Evolutionary conservation across 148 eudicot genomes (phyloP), one percentile per base, ranked within the genome.

Genomic region (Rhododendron vialii): DNA sequence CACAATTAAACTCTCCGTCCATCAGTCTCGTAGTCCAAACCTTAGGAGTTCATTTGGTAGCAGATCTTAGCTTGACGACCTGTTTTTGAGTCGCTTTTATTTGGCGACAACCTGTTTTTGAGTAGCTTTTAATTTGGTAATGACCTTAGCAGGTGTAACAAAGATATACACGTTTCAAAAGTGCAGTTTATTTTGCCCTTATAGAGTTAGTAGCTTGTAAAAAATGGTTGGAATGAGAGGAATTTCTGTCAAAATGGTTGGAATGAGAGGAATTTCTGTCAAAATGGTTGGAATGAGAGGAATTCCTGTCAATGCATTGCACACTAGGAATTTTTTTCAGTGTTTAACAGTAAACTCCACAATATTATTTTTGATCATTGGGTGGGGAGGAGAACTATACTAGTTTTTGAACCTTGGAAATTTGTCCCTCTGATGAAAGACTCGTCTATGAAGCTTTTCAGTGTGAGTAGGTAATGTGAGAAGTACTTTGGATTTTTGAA

Each of bases 1-100:
- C 88, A 94, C 93, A 7, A 90, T 94, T 69, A 95, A 93, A 86
- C 91, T 95, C 24, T 88, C 89, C 7, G 87, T 92, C 41, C 86
- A 85, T 79, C 80, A 81, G 81, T 78, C 84, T 86, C 38, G 80
- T 87, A 77, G 87, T 86, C 85, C 87, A 20, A 86, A 91, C 84
- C 85, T 89, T 73, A 92, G 92, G 30, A 92, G 91, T 87, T 91
- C 95, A 30, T 74, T 88, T 88, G 91, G 92, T 76, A 90, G 90
- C 86, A 86, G 86, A 71, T 90, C 85, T 83, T 90, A 85, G 88
- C 50, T 22, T 59, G 3, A 57, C 26, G 6, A 8, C 51, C 28
- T 8, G 33, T 65, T 55, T 69, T 81, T 26, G n/a, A 78, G 30
- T 45, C 18, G 45, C 47, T 36, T 36, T 8, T 41, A 5, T 38